These are phyloP conservation scores for Trichosporon sp. DNA, from an alignment of 1,284 basidiomycete genomes.

Conservation along the genomic window DNA sequence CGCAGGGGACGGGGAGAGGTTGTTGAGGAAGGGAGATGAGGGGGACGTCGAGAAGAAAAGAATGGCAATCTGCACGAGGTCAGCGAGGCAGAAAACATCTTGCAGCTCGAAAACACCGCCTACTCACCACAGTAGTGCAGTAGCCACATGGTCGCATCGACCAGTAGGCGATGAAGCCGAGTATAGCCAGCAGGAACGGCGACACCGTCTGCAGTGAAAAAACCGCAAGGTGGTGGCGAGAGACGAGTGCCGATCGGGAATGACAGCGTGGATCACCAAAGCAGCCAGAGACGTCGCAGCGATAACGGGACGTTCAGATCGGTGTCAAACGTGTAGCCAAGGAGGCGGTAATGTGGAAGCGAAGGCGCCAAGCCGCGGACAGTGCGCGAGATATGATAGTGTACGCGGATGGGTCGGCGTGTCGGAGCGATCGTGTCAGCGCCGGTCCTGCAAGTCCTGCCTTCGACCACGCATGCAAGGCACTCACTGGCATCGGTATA, in stretches of 20 bases:
- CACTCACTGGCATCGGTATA: slow-evolving; percentile 30
- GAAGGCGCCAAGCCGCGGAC: background rate
- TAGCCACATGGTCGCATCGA: slow-evolving; percentile 35
- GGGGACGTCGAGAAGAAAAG: slow-evolving; percentile 38
- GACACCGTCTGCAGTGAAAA: slow-evolving; percentile 23
- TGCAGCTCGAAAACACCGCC: background rate
- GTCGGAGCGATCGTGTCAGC: background rate
- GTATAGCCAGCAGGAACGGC: slow-evolving; percentile 27
- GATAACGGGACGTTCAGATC: background rate
- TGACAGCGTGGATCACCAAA: background rate
- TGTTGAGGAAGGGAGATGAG: slow-evolving; percentile 36
- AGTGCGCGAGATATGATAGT: background rate
- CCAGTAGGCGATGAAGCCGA: slow-evolving; percentile 25
- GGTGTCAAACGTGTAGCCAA: background rate
- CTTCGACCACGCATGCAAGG: too few relatives aligned
- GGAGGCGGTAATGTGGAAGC: background rate
- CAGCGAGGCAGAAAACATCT: background rate
- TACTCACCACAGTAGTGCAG: slow-evolving; percentile 32
- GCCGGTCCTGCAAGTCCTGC: background rate
- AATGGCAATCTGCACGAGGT: slow-evolving; percentile 26
- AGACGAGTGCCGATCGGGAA: background rate
- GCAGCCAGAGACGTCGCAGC: background rate
- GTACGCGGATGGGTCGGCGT: background rate
- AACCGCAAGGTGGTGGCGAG: background rate
- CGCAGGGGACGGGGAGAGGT: slow-evolving; percentile 6